Conservation (phyloP, 257 asterid species). For the Craterostigma plantagineum region DNA sequence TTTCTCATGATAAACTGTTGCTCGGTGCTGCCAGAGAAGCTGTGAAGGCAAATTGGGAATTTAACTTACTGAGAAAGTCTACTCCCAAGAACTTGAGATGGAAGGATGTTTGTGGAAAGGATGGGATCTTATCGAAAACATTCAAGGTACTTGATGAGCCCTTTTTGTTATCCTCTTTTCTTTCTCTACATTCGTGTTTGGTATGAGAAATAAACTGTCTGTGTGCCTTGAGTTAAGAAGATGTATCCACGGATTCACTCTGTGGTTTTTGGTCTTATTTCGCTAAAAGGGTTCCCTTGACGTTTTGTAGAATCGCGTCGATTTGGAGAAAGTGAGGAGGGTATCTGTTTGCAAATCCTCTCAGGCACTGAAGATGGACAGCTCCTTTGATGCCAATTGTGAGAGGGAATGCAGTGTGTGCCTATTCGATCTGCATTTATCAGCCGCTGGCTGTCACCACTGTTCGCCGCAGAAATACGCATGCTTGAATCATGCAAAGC, state of each 20-base stretch:
- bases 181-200: neutral
- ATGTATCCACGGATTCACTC: neutral
- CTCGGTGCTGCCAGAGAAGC: constrained; percentile 98
- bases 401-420: constrained; percentile 96
- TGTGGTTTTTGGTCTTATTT: neutral
- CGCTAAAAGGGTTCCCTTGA: constrained; percentile 6
- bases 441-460: constrained; percentile 96
- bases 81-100: constrained; percentile 59
- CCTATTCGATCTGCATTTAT: constrained; percentile 82
- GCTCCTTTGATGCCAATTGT: constrained; percentile 71
- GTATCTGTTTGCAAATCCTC: constrained; percentile 70
- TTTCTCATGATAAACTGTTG: constrained; percentile 89
- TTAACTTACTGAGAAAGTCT: constrained; percentile 56
- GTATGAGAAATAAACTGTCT: no score
- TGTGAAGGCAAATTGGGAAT: constrained; percentile 93
- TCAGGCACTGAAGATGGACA: constrained; percentile 87
- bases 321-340: constrained; percentile 61
- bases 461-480: constrained; percentile 94
- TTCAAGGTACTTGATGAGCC: constrained; percentile 41
- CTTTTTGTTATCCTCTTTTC: constrained; percentile 3
- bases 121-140: constrained; percentile 65
- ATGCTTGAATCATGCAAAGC: constrained; percentile 91
- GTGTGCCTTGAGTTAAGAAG: no score
- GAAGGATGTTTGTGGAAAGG: constrained; percentile 88
- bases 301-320: constrained; percentile 64